Base-by-base conservation (phyloP, 2,329 filamentous ascomycete species). In the Neonectria coccinea region DNA sequence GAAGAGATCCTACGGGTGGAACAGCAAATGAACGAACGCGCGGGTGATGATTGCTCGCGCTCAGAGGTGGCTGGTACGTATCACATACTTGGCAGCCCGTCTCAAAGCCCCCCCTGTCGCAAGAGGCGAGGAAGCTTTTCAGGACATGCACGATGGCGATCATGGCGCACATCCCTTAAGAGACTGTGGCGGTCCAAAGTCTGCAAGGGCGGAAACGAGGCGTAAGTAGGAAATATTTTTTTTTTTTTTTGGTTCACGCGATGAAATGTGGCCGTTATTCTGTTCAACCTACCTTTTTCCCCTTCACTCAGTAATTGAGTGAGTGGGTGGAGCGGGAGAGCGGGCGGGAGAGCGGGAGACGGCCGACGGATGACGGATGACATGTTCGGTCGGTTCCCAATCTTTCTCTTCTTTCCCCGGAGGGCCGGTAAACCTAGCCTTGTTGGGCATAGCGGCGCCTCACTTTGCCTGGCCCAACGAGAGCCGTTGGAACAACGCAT, bases 401-500 rank as follows among this genome's bases (percentile, higher is more conserved):
- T 25, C 25, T 25, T 25, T 25, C 25, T 25, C 4, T 25, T 25
- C n/a, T 41, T 31, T 14, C 42, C 20, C 56, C 61, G 44, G 33
- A 42, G 11, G 50, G 33, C 45, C 61, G 50, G 55, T 55, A 51
- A 5, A 22, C 25, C 16, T 33, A n/a, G n/a, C 55, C 51, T 44
- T 25, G 45, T 59, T 14, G 12, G 56, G 42, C 5, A 47, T 64
- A 54, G 56, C 45, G 22, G 5, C 25, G 22, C 16, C 53, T 53
- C 29, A n/a, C 56, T 50, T 51, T 31, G 27, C 22, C 42, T 36
- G 39, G 51, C 59, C 61, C 61, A 64, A 59, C 61, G 61, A 64
- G 48, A 56, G 18, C 50, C 42, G 61, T 64, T 59, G 61, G 55
- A 56, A 64, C 61, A 64, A 63, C 61, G 45, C 61, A 64, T 59